A percentile compares a stretch with the other conserved stretches of the same genome.
Evolutionary conservation across 352 stramenopile genomes (phyloP).

Genomic region (Blastocystis sp.): DNA sequence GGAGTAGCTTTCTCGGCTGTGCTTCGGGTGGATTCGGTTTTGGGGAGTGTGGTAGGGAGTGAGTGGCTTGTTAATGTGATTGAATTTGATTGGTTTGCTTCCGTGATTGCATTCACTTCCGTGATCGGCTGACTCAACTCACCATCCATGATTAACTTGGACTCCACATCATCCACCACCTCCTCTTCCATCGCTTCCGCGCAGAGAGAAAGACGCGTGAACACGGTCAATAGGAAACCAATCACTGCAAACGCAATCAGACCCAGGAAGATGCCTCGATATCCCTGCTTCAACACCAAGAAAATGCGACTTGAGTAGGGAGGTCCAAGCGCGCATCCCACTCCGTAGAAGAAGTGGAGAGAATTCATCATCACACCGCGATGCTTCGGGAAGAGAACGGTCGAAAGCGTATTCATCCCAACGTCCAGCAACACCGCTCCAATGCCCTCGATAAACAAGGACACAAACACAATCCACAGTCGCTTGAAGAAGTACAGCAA

Average conservation of each 20-base stretch:
- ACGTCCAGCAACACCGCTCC: conserved; percentile 14
- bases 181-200: too few relatives aligned
- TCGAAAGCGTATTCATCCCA: conserved; percentile 48
- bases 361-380: conserved; percentile 55
- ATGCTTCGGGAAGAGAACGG: not conserved
- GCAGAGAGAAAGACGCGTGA: conserved; percentile 8
- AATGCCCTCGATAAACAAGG: conserved; percentile 34
- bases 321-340: conserved; percentile 13
- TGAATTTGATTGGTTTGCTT: not conserved
- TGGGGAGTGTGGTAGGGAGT: too few relatives aligned
- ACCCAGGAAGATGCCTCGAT: conserved; percentile 47
- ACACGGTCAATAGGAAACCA: not conserved
- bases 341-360: conserved; percentile 54
- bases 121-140: not conserved
- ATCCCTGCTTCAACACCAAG: not conserved
- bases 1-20: not conserved
- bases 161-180: too few relatives aligned
- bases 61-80: too few relatives aligned
- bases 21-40: too few relatives aligned
- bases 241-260: not conserved
- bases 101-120: not conserved
- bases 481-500: not conserved
- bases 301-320: conserved; percentile 3
- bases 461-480: conserved; percentile 43
- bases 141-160: too few relatives aligned